Evolutionary conservation across 1,284 basidiomycete species (phyloP).

Genomic region (Ganoderma boninense): DNA sequence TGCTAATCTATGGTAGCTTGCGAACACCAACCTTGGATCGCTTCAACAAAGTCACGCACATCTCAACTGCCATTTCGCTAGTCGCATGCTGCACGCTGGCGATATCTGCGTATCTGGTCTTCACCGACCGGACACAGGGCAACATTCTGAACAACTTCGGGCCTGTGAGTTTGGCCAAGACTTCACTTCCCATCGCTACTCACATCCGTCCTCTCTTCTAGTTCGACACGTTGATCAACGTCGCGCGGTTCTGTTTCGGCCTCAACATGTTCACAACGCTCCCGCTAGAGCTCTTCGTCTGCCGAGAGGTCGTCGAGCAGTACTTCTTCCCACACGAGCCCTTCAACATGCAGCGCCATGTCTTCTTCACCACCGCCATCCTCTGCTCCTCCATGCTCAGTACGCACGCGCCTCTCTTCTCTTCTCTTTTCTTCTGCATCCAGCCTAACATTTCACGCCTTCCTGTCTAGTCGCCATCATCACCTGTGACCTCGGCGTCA

Average conservation of each 20-base stretch:
- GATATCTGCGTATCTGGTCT: constrained; percentile 91
- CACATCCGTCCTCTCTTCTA: constrained; percentile 36
- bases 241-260: constrained; percentile 95
- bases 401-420: constrained; percentile 48
- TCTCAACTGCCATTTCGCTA: constrained; percentile 86
- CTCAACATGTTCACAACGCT: constrained; percentile 99
- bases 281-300: constrained; percentile 93
- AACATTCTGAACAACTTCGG: constrained; percentile 96
- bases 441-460: constrained; percentile 9
- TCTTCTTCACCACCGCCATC: constrained; percentile 91
- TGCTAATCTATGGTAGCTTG: constrained; percentile 95
- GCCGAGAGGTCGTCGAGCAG: constrained; percentile 93
- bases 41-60: constrained; percentile 93
- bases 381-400: constrained; percentile 86
- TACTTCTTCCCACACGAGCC: constrained; percentile 89
- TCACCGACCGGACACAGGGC: constrained; percentile 94
- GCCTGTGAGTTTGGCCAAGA: constrained; percentile 51
- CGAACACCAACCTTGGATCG: constrained; percentile 94
- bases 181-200: neutral
- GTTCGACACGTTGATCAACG: constrained; percentile 88
- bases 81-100: constrained; percentile 86
- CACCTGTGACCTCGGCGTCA: constrained; percentile 97
- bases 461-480: constrained; percentile 78
- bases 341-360: constrained; percentile 85
- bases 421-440: neutral